These are phyloP conservation scores for Dothideomycetes sp. DNA, from an alignment of 2,329 filamentous ascomycete species.

Conservation along the genomic window DNA sequence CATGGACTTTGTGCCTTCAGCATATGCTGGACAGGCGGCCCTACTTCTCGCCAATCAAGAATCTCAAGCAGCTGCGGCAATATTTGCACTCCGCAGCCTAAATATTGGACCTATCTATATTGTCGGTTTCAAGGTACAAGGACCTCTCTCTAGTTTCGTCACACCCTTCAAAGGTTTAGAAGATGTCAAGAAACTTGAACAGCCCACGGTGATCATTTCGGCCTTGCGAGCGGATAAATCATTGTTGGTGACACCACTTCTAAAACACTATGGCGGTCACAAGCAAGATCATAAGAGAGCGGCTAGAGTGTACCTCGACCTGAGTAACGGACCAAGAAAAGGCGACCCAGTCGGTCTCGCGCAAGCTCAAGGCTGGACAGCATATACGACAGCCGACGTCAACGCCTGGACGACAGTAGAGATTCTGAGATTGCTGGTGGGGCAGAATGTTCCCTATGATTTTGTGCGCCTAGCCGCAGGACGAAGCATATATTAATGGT, in stretches of 20 bases:
- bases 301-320: constrained; percentile 60
- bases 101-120: constrained; percentile 73
- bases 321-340: constrained; percentile 60
- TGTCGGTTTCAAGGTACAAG: constrained; percentile 61
- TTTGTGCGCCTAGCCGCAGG: constrained; percentile 69
- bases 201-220: constrained; percentile 74
- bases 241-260: constrained; percentile 64
- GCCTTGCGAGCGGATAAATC: constrained; percentile 71
- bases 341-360: constrained; percentile 62
- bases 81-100: constrained; percentile 70
- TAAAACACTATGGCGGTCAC: constrained; percentile 57
- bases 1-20: constrained; percentile 71
- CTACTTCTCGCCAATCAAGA: constrained; percentile 65
- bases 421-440: constrained; percentile 66
- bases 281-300: constrained; percentile 24
- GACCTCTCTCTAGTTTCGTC: constrained; percentile 54
- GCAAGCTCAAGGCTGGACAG: constrained; percentile 65
- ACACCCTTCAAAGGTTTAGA: constrained; percentile 61
- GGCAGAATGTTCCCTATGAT: constrained; percentile 80
- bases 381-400: constrained; percentile 71
- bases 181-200: constrained; percentile 68
- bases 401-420: constrained; percentile 79
- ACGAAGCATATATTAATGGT: constrained; percentile 37
- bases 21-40: constrained; percentile 66
- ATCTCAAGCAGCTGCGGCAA: constrained; percentile 66